phyloP scores from a whole-genome alignment of 108 stramenopile species.

The Pseudonitzschia multistriata region DNA sequence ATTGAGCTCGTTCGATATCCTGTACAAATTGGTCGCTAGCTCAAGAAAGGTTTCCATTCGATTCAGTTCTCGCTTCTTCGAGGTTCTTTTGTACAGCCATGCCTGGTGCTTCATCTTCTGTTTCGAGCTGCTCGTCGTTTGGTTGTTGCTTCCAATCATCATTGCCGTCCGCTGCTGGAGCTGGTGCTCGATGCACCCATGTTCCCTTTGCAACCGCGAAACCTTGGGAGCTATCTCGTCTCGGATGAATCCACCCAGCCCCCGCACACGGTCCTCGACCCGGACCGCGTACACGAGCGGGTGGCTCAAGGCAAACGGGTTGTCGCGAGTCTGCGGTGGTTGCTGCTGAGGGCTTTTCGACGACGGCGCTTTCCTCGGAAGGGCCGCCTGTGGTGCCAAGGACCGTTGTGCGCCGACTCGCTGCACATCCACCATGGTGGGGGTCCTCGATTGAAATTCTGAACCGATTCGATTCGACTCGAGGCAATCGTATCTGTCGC shows the following conservation, averaged over 20 bases:
- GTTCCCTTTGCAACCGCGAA: background rate
- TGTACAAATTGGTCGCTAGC: background rate
- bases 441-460: too few species aligned
- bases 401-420: too few species aligned
- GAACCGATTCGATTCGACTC: too few species aligned
- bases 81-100: background rate
- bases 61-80: background rate
- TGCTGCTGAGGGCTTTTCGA: too few species aligned
- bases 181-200: constrained; percentile 1
- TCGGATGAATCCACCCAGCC: background rate
- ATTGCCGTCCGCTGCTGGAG: background rate
- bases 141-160: background rate
- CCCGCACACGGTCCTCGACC: background rate
- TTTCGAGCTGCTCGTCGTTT: background rate
- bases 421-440: too few species aligned
- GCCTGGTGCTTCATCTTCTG: constrained; percentile 5
- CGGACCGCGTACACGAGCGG: background rate
- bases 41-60: background rate
- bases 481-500: too few species aligned
- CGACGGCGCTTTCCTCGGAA: too few species aligned
- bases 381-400: background rate
- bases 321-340: too few species aligned
- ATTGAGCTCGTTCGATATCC: background rate
- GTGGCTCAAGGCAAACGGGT: background rate
- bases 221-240: background rate